Conservation (phyloP, 1,284 basidiomycete genomes). For the Ustilago shanxiensis region DNA sequence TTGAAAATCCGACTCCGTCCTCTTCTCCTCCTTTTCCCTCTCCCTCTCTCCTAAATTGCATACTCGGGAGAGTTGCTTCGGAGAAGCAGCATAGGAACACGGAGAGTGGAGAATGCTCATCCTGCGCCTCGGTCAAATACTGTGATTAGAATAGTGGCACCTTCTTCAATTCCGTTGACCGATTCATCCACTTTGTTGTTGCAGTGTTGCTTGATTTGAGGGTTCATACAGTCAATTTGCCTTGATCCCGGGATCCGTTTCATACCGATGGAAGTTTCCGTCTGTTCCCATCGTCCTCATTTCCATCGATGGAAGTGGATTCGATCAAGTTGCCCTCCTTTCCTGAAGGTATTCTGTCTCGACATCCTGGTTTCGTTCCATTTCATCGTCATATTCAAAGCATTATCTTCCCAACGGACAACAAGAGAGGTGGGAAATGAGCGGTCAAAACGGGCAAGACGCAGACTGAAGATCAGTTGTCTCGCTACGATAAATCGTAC, state of each 20-base stretch:
- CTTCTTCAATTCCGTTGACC: neutral
- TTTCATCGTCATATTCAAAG: too few species aligned
- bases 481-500: neutral
- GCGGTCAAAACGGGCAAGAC: neutral
- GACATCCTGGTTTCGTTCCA: too few species aligned
- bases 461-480: constrained; percentile 1
- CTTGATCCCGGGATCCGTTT: too few species aligned
- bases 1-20: constrained; percentile 2
- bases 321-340: neutral
- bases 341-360: neutral
- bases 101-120: neutral
- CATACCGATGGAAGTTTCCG: neutral
- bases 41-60: too few species aligned
- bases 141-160: neutral
- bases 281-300: neutral
- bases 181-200: neutral
- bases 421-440: too few species aligned
- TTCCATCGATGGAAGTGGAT: too few species aligned
- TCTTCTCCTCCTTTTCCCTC: too few species aligned
- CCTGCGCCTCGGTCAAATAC: neutral
- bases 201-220: neutral
- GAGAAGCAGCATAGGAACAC: neutral
- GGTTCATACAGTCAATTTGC: neutral
- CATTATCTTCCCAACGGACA: too few species aligned
- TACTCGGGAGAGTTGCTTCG: neutral